Evolutionary conservation across 768 basidiomycete genomes (phyloP).

Genomic region (Boletus rufocinnamomeus): DNA sequence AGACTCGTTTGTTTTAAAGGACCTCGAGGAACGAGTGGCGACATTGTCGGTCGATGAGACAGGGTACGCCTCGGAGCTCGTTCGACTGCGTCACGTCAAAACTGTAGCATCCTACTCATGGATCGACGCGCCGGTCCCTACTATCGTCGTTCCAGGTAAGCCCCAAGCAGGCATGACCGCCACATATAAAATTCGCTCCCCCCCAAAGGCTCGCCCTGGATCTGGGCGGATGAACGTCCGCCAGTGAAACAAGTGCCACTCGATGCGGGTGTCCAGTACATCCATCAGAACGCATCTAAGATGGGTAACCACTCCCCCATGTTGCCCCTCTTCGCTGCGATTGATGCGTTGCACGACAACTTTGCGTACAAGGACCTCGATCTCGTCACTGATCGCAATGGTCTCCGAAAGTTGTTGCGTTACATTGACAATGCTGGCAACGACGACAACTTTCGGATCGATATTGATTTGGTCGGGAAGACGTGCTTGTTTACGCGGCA

Average conservation of each 20-base stretch:
- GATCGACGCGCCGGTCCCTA: conserved; percentile 44
- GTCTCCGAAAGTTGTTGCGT: conserved; percentile 60
- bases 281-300: conserved; percentile 60
- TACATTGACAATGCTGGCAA: conserved; percentile 39
- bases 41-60: conserved; percentile 18
- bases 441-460: conserved; percentile 62
- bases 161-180: neutral
- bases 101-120: conserved; percentile 58
- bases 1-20: conserved; percentile 25
- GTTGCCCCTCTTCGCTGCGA: conserved; percentile 61
- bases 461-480: conserved; percentile 59
- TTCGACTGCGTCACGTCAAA: conserved; percentile 41
- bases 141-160: conserved; percentile 55
- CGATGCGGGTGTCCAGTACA: conserved; percentile 50
- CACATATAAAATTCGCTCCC: neutral
- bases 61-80: conserved; percentile 19
- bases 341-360: conserved; percentile 42
- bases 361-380: conserved; percentile 41
- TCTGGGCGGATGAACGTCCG: conserved; percentile 52
- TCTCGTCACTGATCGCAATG: conserved; percentile 64
- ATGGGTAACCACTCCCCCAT: conserved; percentile 41
- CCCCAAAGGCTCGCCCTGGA: conserved; percentile 55
- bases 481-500: conserved; percentile 62
- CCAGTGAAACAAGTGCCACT: conserved; percentile 55
- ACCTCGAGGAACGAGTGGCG: conserved; percentile 21